Conservation (phyloP, 2,329 filamentous ascomycete genomes). For the Fusarium multiceps region DNA sequence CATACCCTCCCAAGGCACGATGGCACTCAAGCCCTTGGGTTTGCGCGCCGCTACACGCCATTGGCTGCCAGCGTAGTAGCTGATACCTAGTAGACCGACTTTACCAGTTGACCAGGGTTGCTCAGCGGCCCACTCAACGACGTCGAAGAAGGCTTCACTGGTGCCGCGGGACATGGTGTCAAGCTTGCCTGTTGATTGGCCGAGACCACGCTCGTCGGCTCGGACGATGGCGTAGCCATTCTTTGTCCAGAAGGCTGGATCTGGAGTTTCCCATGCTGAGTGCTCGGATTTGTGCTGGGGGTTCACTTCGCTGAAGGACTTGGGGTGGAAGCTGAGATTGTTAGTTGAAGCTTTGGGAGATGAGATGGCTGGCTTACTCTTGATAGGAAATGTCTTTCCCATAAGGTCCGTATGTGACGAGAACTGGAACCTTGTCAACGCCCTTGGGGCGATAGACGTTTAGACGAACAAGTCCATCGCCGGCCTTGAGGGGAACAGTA, state of each 20-base stretch:
- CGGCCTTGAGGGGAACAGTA: conserved; percentile 14
- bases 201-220: conserved; percentile 61
- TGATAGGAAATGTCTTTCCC: conserved; percentile 77
- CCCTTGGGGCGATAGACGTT: conserved; percentile 27
- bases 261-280: conserved; percentile 70
- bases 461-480: background rate
- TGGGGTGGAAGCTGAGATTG: conserved; percentile 50
- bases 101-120: conserved; percentile 60
- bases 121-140: conserved; percentile 62
- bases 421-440: conserved; percentile 58
- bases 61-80: conserved; percentile 60
- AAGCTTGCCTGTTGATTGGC: conserved; percentile 59
- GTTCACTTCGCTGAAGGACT: conserved; percentile 62
- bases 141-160: conserved; percentile 60
- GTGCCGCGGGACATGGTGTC: conserved; percentile 63
- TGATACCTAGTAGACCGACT: conserved; percentile 60
- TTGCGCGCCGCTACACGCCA: conserved; percentile 61
- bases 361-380: conserved; percentile 41
- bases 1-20: conserved; percentile 64
- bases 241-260: conserved; percentile 66
- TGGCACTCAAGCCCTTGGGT: conserved; percentile 60
- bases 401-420: conserved; percentile 79
- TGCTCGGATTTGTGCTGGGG: conserved; percentile 64
- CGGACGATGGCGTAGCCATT: conserved; percentile 67
- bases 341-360: background rate